Evolutionary conservation across 345 rosid genomes (phyloP), one percentile per base, ranked within the genome.

Genomic region (Rubroshorea leprosula): DNA sequence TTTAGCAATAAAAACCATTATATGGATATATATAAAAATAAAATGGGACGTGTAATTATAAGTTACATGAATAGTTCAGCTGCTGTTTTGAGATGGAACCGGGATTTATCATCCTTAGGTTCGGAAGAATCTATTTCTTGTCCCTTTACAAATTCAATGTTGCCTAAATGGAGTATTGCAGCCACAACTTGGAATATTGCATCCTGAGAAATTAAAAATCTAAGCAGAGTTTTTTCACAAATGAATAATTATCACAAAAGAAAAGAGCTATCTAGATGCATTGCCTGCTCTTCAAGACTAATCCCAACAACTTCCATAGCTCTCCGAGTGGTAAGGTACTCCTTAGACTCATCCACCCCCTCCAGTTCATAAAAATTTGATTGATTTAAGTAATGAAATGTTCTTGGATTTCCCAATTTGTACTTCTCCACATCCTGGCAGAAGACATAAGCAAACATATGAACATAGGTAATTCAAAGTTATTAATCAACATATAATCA

Each of bases 151-250:
- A 93, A 89, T 70, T 89, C 90, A 52, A 87, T 65, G 69, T 93
- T 93, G 49, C 99, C 99, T 69, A 93, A 86, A 77, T 93, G 99
- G 62, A 93, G 97, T 64, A 93, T 84, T 62, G 96, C 97, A 65
- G 99, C 99, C 58, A 93, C 96, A 69, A 89, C 86, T 24, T 78
- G 83, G 67, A 93, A 93, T 69, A 93, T 81, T 23, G 80, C 91
- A 70, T 93, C 97, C 99, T 93, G 67, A 29, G 48, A 63, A 55
- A 58, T 60, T 29, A 61, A 25, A 35, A 24, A 60, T 24, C 29
- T 71, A 53, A 68, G 74, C 46, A 54, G 61, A 67, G 67, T 70
- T 38, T 49, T 48, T 51, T 23, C 0, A 6, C 41, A 51, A 51
- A 23, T 24, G 23, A 23, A 51, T 23, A 24, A 12, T 13, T 23